These are phyloP conservation scores for Cutaneotrichosporon cavernicola DNA, from an alignment of 1,284 basidiomycete species.

Conservation along the genomic window DNA sequence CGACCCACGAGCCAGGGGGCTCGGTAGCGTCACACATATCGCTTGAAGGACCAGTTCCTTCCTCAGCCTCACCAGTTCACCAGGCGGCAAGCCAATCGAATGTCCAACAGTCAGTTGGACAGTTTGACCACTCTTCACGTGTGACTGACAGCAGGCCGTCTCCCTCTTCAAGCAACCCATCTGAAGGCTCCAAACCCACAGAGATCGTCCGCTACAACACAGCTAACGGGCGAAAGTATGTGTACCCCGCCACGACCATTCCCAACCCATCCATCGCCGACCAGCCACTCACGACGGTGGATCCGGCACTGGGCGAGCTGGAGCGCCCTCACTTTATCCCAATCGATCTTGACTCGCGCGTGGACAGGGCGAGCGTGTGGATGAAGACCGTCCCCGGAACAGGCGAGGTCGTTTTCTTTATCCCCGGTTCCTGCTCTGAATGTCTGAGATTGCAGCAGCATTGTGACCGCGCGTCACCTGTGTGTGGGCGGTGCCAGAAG, in stretches of 20 bases:
- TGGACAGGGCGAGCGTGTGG: conserved; percentile 39
- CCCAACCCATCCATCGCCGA: conserved; percentile 44
- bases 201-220: not conserved
- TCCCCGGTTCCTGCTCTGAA: conserved; percentile 35
- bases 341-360: conserved; percentile 34
- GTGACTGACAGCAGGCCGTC: not conserved
- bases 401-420: conserved; percentile 31
- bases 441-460: conserved; percentile 33
- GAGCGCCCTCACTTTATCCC: conserved; percentile 39
- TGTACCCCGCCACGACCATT: conserved; percentile 82
- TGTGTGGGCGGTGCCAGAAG: conserved; percentile 32
- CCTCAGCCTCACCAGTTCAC: not conserved
- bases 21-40: not conserved
- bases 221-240: not conserved
- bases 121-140: not conserved
- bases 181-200: not conserved
- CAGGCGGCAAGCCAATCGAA: not conserved
- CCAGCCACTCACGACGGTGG: not conserved
- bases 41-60: not conserved
- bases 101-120: not conserved
- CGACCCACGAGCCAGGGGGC: not conserved
- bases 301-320: conserved; percentile 25
- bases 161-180: not conserved
- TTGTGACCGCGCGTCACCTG: conserved; percentile 39
- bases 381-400: conserved; percentile 25